Evolutionary conservation across 345 rosid species (phyloP), one percentile per base, ranked within the genome.

Genomic region (Pistacia atlantica): DNA sequence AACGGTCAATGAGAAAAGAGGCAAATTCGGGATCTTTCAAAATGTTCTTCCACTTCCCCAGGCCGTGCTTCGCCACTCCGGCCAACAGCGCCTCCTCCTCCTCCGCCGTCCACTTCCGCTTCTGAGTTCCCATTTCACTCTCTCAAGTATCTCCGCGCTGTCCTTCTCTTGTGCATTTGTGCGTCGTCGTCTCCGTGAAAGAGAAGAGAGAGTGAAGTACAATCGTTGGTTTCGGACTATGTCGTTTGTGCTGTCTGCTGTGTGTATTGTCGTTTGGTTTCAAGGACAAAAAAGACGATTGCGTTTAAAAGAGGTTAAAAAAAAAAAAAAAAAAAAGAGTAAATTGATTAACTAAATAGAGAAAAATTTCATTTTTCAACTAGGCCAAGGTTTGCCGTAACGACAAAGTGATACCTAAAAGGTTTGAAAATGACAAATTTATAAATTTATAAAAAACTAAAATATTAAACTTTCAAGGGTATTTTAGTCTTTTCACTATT

Each of bases 21-120:
- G 90, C 85, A 65, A 93, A 93, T 0, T 91, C 91, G 12, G 91
- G 87, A 83, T 93, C 98, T 25, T 77, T 86, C 77, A 88, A 87
- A 49, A 93, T 93, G 87, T 87, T 89, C 85, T 93, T 91, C 97
- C 98, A 93, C 81, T 90, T 93, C 2, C 98, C 98, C n/a, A 90
- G 88, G 14, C 97, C 96, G 78, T 89, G 91, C 88, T 84, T 91
- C 46, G 80, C 38, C 55, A 93, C 83, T 33, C 97, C 98, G 80
- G 91, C 87, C 28, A 87, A 89, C 69, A 93, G 85, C 48, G 97
- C 91, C 69, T 82, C 87, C 74, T 91, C 98, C 76, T 93, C 94
- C 83, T 89, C 97, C 82, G 86, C 79, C 82, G 90, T 89, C 97
- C 97, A 93, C 72, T 90, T 93, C 25, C 83, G 93, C 87, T 93